A percentile compares a stretch with the other conserved stretches of the same genome.
These are phyloP conservation scores for Fusarium sublunatum DNA, from an alignment of 2,329 filamentous ascomycete genomes.

Conservation along the genomic window DNA sequence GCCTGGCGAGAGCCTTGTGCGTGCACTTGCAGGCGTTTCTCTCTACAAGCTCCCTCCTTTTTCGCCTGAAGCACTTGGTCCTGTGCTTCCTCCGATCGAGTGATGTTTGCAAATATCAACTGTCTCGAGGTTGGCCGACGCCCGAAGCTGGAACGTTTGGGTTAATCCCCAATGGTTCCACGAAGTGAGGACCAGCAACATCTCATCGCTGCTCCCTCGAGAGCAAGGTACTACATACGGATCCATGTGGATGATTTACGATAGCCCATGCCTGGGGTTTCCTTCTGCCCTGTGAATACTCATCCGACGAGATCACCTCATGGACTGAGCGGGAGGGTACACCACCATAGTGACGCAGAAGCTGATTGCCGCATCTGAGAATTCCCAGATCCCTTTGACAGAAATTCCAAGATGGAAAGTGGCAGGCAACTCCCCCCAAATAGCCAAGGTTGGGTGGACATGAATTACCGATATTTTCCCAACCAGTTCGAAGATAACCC, in stretches of 20 bases:
- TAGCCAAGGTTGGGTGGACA: conserved; percentile 6
- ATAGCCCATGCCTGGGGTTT: conserved; percentile 28
- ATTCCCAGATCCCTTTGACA: not conserved
- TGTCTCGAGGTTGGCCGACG: conserved; percentile 26
- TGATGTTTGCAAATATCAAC: conserved; percentile 34
- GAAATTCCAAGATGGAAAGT: not conserved
- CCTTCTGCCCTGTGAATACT: conserved; percentile 23
- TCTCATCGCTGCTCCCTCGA: conserved; percentile 26
- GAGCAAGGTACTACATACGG: conserved; percentile 51
- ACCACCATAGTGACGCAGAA: conserved; percentile 5
- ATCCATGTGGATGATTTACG: conserved; percentile 54
- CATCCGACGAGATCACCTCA: conserved; percentile 3
- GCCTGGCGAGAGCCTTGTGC: conserved; percentile 25
- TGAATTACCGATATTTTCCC: conserved; percentile 8
- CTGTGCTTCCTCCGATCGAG: conserved; percentile 19
- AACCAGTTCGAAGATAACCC: not conserved
- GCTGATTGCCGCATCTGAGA: not conserved
- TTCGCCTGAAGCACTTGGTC: conserved; percentile 12
- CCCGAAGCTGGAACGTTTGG: conserved; percentile 31
- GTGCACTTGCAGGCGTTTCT: conserved; percentile 46
- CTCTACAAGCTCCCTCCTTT: conserved; percentile 14
- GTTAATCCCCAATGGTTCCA: conserved; percentile 43
- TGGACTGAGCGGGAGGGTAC: conserved; percentile 1
- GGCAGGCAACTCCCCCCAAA: not conserved
- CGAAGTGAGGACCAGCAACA: conserved; percentile 30